phyloP scores from a whole-genome alignment of 139 green algal species.

The Tetradesmus obliquus region DNA sequence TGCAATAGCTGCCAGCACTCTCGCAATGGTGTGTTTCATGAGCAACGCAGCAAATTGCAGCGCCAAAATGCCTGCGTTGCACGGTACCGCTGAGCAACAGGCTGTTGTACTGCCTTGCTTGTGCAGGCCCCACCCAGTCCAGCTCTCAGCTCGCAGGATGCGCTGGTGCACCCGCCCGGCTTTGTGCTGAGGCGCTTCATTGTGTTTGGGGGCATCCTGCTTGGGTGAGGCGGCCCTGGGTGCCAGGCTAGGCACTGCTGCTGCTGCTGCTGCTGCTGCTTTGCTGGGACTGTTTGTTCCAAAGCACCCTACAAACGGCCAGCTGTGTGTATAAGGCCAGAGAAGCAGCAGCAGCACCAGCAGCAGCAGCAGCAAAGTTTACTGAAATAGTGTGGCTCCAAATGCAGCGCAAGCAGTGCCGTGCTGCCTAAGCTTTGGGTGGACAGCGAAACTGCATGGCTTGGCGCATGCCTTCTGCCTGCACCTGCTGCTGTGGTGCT shows the following conservation, averaged over 20 bases:
- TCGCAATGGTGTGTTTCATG: too few relatives aligned
- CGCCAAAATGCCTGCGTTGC: too few relatives aligned
- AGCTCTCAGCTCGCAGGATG: conserved; percentile 4
- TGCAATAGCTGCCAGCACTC: too few relatives aligned
- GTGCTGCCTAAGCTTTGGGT: too few relatives aligned
- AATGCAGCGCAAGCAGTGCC: too few relatives aligned
- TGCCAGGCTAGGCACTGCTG: background rate
- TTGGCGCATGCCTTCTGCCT: background rate
- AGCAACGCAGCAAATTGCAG: too few relatives aligned
- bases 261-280: background rate
- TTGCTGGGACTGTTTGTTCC: background rate
- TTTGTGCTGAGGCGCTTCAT: conserved; percentile 59
- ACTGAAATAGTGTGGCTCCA: too few relatives aligned
- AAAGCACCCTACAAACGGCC: background rate
- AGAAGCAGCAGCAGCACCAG: background rate
- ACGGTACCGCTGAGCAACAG: too few relatives aligned
- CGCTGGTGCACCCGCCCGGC: conserved; percentile 43
- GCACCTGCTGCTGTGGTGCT: background rate
- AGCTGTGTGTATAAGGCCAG: background rate
- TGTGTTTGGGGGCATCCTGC: conserved; percentile 61
- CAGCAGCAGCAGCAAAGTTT: background rate
- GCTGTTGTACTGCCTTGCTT: background rate
- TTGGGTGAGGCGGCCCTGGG: conserved; percentile 37
- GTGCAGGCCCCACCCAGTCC: background rate
- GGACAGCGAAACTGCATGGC: too few relatives aligned